These are phyloP conservation scores for Microbotryum scabiosae DNA, from an alignment of 1,284 basidiomycete species.

Conservation along the genomic window DNA sequence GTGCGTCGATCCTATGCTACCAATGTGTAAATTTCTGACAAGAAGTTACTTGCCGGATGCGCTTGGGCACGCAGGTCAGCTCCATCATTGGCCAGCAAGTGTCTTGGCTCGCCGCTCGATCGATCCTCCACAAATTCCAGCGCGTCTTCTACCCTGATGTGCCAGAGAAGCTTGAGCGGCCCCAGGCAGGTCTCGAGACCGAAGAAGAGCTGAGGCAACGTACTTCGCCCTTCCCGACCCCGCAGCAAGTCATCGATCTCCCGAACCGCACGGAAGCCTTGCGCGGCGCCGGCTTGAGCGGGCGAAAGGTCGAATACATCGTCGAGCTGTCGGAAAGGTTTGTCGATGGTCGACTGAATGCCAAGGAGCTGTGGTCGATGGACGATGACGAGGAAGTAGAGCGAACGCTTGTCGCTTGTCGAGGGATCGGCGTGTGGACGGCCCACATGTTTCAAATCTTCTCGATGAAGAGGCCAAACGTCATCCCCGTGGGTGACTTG, in stretches of 20 bases:
- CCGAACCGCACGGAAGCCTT: conserved; percentile 47
- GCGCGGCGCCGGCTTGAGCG: conserved; percentile 63
- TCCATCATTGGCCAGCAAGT: conserved; percentile 63
- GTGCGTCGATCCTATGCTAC: not conserved
- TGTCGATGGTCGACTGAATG: conserved; percentile 63
- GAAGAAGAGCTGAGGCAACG: not conserved
- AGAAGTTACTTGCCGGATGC: conserved; percentile 22
- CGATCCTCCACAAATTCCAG: conserved; percentile 74
- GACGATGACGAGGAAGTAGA: conserved; percentile 67
- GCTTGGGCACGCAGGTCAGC: conserved; percentile 51
- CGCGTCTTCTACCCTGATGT: conserved; percentile 62
- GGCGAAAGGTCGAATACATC: conserved; percentile 76
- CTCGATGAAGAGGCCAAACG: conserved; percentile 68
- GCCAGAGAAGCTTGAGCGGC: conserved; percentile 51
- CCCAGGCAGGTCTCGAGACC: conserved; percentile 9
- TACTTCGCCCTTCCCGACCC: conserved; percentile 55
- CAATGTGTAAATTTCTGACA: not conserved
- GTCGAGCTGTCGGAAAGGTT: conserved; percentile 68
- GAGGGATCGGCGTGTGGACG: conserved; percentile 58
- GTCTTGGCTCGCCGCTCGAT: conserved; percentile 77
- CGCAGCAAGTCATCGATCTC: conserved; percentile 56
- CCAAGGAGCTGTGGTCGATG: conserved; percentile 58
- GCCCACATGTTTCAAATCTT: conserved; percentile 74
- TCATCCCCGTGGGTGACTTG: conserved; percentile 60
- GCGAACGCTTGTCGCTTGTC: conserved; percentile 63